Evolutionary conservation across 2,329 filamentous ascomycete genomes (phyloP), one percentile per base, ranked within the genome.

Genomic region (Fusarium kyushuense): DNA sequence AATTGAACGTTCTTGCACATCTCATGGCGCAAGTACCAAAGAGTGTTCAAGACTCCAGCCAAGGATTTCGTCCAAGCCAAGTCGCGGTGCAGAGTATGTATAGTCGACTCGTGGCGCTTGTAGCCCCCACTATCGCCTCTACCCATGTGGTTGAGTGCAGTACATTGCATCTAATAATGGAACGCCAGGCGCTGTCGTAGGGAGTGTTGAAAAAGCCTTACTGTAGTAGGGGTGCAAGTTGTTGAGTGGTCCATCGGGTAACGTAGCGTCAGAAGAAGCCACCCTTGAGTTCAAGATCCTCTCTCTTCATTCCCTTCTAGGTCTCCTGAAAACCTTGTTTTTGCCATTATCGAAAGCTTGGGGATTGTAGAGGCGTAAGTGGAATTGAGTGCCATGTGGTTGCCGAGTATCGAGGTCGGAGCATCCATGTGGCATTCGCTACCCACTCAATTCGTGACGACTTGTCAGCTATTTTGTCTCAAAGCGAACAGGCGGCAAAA

Each of bases 71-170:
- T 29, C 7, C 42, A 48, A 30, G 14, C 27, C 27, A 27, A 27
- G 27, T 33, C 30, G 23, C 14, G 27, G 17, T n/a, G 32, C 19
- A 19, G 42, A 33, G 27, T 27, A 32, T 14, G 67, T 72, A 70
- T 56, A 36, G 29, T 48, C 23, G 70, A 72, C 72, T 42, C 56
- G 10, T 23, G 13, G n/a, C 12, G 3, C 17, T 38, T 51, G 72
- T 74, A 63, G 36, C 56, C 70, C 69, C 68, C 63, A 63, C 67
- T 38, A 21, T 36, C 42, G 25, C 35, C 12, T 47, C n/a, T 30
- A 54, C 45, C 72, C 69, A 72, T 74, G 71, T 72, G 71, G 62
- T 60, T 48, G 65, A 52, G 72, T 65, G 70, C 42, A 58, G 46
- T 49, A 35, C 45, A 63, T 60, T 55, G 17, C 45, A 17, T 51